Evolutionary conservation across 306 rosid species (phyloP).

Genomic region (Inga oerstediana): DNA sequence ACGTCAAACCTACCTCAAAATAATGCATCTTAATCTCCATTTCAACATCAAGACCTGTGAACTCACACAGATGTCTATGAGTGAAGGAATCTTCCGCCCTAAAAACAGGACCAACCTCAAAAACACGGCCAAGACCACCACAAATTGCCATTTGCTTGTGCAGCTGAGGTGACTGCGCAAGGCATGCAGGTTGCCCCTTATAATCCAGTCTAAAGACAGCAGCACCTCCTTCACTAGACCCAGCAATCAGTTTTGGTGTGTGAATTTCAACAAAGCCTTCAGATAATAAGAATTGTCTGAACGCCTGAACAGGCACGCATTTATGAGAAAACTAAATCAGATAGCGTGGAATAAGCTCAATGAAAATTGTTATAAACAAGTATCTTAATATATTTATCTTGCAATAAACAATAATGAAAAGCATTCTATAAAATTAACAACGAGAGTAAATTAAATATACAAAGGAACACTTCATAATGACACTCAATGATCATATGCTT

Average conservation of each 20-base stretch:
- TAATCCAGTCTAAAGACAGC: conserved; percentile 86
- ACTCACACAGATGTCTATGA: conserved; percentile 93
- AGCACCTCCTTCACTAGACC: conserved; percentile 99
- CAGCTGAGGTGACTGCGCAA: conserved; percentile 98
- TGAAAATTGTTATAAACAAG: not conserved
- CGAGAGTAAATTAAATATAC: not conserved
- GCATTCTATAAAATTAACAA: not conserved
- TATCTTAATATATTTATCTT: not conserved
- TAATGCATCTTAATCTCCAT: conserved; percentile 85
- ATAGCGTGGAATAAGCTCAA: not conserved
- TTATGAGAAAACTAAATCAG: conserved; percentile 16
- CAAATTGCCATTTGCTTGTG: conserved; percentile 96
- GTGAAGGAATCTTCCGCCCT: conserved; percentile 92
- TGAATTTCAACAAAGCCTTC: conserved; percentile 67
- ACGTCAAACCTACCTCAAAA: conserved; percentile 64
- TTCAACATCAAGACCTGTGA: conserved; percentile 92
- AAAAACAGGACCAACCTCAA: conserved; percentile 86
- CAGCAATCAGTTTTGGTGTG: conserved; percentile 83
- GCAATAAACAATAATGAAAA: not conserved
- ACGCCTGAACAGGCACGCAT: conserved; percentile 52
- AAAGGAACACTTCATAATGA: not conserved
- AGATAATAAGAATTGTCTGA: conserved; percentile 67
- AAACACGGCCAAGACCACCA: conserved; percentile 84
- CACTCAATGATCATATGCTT: conserved; percentile 1
- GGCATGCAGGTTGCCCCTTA: conserved; percentile 86